phyloP scores from a whole-genome alignment of 495 filamentous ascomycete genomes.

The Tuber melanosporum region DNA sequence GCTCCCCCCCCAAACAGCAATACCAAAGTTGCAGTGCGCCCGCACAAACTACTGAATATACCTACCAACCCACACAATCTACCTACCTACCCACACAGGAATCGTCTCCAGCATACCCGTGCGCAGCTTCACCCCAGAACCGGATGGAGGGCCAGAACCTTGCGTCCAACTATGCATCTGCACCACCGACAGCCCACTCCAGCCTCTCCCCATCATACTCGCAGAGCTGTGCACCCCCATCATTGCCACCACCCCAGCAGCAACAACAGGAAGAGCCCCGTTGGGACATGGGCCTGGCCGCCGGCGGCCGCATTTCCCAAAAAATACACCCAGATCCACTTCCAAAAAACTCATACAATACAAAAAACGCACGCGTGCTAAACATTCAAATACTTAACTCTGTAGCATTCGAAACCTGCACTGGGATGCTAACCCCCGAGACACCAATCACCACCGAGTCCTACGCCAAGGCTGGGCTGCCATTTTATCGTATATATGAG shows the following conservation, averaged over 20 bases:
- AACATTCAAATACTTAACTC: constrained; percentile 48
- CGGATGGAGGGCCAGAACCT: too few relatives aligned
- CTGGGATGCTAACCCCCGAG: constrained; percentile 38
- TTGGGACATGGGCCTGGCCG: background rate
- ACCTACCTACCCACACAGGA: too few relatives aligned
- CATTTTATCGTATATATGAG: constrained; percentile 44
- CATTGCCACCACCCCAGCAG: background rate
- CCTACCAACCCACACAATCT: too few relatives aligned
- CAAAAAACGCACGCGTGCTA: constrained; percentile 39
- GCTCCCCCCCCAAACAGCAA: too few relatives aligned
- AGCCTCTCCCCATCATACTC: background rate
- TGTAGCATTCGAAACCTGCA: constrained; percentile 41
- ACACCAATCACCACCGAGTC: constrained; percentile 43
- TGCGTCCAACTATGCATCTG: too few relatives aligned
- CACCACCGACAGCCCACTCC: too few relatives aligned
- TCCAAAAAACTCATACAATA: constrained; percentile 41
- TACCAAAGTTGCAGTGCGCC: too few relatives aligned
- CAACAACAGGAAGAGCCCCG: background rate
- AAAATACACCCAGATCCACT: background rate
- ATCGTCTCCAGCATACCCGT: too few relatives aligned
- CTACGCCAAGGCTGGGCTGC: constrained; percentile 42
- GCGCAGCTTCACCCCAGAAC: too few relatives aligned
- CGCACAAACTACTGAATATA: too few relatives aligned
- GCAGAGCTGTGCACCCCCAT: background rate
- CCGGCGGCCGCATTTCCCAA: background rate